These are phyloP conservation scores for Rosa persica DNA, from an alignment of 306 rosid species.

Conservation along the genomic window DNA sequence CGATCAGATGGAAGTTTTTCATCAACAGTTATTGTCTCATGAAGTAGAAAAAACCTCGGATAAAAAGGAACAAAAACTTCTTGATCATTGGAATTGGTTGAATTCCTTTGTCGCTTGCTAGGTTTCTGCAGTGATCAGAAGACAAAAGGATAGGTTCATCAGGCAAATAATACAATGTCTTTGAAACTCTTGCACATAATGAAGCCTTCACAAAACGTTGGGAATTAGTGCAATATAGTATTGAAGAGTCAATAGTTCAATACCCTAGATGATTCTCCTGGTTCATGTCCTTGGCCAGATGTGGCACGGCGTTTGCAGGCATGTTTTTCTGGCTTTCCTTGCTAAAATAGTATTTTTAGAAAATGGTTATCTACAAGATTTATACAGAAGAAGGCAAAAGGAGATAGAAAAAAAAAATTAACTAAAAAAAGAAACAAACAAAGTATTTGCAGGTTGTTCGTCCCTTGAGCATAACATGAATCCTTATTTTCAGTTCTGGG, in stretches of 20 bases:
- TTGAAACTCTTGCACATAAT: not conserved
- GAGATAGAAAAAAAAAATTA: not conserved
- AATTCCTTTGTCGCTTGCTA: not conserved
- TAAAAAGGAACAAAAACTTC: not conserved
- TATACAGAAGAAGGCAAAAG: not conserved
- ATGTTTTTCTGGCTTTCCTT: conserved; percentile 4
- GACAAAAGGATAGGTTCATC: not conserved
- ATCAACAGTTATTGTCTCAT: not conserved
- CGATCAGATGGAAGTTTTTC: conserved; percentile 8
- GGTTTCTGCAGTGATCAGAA: conserved; percentile 12
- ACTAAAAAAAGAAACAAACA: not conserved
- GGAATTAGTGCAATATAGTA: not conserved
- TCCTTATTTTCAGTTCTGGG: not conserved
- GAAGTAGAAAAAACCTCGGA: conserved; percentile 19
- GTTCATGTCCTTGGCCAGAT: not conserved
- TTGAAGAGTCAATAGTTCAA: not conserved
- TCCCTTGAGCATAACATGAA: not conserved
- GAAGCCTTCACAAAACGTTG: not conserved
- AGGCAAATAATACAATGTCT: not conserved
- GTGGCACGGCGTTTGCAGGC: not conserved
- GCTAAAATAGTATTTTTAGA: conserved; percentile 1
- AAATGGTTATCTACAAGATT: not conserved
- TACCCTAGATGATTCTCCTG: conserved; percentile 28
- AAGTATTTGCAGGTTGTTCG: not conserved
- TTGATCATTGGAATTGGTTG: not conserved